Evolutionary conservation across 768 basidiomycete genomes (phyloP), one percentile per base, ranked within the genome.

Genomic region (Lentinula lateritia): DNA sequence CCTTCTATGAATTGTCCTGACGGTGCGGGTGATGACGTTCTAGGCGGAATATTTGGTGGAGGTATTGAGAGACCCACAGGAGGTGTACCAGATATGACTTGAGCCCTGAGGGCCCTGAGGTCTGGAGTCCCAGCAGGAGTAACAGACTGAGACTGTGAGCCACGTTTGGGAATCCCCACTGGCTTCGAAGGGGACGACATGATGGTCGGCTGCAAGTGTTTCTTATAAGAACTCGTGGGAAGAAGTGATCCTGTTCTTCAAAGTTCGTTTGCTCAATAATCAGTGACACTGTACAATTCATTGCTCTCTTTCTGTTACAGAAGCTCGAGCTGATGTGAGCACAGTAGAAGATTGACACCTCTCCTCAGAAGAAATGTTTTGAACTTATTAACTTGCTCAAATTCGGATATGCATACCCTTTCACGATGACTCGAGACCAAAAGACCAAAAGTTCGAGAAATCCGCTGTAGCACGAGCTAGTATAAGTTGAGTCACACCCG

Each of bases 141-240:
- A 36, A 71, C 64, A 45, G 72, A 66, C 8, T 75, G 76, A n/a
- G 69, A 57, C 20, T 64, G 35, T 35, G 52, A 58, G 50, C 62
- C 39, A 15, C 64, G 63, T n/a, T 68, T 69, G 28, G 73, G 73
- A 48, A 87, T 87, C 66, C 76, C 77, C 8, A 87, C 72, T 48
- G 85, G 85, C 68, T 77, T 74, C 4, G 85, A 84, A n/a, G 84
- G 81, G 42, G 80, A 77, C 59, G 82, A 70, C 83, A 86, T 84
- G 65, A 68, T 72, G 62, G 65, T 64, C 52, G 56, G 35, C 34
- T 15, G 15, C 6, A 35, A 39, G 20, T 32, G 4, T 15, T 18
- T 32, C 32, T n/a, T 15, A 28, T 35, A 18, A 8, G 35, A n/a
- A 53, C 52, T 12, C 38, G 52, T 39, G 52, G 34, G 35, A 35